Percentiles rank a stretch among this genome's conserved stretches.
phyloP scores from a whole-genome alignment of 257 asterid species.

The Ballota nigra region DNA sequence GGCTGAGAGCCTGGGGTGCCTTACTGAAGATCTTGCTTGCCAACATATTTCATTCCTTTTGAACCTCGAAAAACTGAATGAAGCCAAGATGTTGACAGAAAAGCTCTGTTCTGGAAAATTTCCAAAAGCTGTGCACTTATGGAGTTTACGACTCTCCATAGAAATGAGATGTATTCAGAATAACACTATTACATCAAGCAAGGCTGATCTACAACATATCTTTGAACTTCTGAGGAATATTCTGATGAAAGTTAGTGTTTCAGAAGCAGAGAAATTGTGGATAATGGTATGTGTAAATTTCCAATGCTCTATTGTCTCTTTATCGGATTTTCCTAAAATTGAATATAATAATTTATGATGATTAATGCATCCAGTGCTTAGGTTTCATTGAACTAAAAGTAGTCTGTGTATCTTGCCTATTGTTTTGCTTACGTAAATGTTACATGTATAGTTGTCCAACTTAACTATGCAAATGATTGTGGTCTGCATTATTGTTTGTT shows the following conservation, averaged over 20 bases:
- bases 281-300: constrained; percentile 60
- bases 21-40: constrained; percentile 74
- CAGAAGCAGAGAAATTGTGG: constrained; percentile 81
- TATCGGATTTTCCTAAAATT: background rate
- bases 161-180: constrained; percentile 46
- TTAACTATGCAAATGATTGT: background rate
- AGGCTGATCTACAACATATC: constrained; percentile 40
- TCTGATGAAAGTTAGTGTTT: constrained; percentile 46
- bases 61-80: constrained; percentile 54
- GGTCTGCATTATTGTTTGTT: background rate
- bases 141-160: constrained; percentile 66
- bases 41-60: constrained; percentile 62
- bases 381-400: background rate
- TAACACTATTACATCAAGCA: constrained; percentile 35
- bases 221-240: constrained; percentile 54
- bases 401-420: background rate
- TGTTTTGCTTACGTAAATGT: constrained; percentile 1
- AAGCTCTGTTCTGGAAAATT: constrained; percentile 61
- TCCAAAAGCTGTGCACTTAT: constrained; percentile 52
- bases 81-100: constrained; percentile 55
- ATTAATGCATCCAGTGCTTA: background rate
- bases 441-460: background rate
- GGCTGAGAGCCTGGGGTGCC: constrained; percentile 60
- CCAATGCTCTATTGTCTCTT: constrained; percentile 3
- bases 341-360: background rate